Evolutionary conservation across 148 eudicot species (phyloP).

Genomic region (Chenopodium berlandieri): DNA sequence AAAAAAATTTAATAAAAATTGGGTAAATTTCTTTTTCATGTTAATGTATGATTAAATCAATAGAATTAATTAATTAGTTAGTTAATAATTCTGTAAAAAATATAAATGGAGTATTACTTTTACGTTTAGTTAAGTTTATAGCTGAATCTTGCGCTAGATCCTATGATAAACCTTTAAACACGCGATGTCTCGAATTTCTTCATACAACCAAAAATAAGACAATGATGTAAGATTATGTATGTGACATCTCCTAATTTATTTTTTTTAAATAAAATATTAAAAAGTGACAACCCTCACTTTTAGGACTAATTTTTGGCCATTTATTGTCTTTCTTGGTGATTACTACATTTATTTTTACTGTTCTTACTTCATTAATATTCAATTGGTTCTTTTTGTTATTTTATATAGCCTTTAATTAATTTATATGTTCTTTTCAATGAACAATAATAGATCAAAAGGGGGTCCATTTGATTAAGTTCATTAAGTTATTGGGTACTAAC

Average conservation of each 20-base stretch:
- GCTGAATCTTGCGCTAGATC: slow-evolving; percentile 32
- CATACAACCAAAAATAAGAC: slow-evolving; percentile 22
- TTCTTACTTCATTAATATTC: slow-evolving; percentile 14
- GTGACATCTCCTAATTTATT: background rate
- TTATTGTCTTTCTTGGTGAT: slow-evolving; percentile 22
- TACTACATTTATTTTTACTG: slow-evolving; percentile 2
- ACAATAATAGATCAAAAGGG: slow-evolving; percentile 6
- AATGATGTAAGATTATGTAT: slow-evolving; percentile 19
- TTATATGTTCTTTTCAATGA: slow-evolving; percentile 11
- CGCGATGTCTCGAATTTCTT: slow-evolving; percentile 25
- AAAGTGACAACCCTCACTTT: background rate
- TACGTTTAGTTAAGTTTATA: slow-evolving; percentile 17
- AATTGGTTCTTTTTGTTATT: slow-evolving; percentile 15
- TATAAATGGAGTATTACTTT: slow-evolving; percentile 11
- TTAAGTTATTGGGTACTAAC: background rate
- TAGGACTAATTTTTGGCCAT: slow-evolving; percentile 15
- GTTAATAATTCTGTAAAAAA: background rate
- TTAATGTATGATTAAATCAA: slow-evolving; percentile 15
- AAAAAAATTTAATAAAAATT: no score
- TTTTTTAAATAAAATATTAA: background rate
- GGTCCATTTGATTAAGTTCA: background rate
- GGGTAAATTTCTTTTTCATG: slow-evolving; percentile 13
- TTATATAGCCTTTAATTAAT: slow-evolving; percentile 9
- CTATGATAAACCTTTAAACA: slow-evolving; percentile 34
- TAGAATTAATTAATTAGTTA: background rate